These are phyloP conservation scores for Grosmannia serpens DNA, from an alignment of 2,329 filamentous ascomycete genomes.

Conservation along the genomic window DNA sequence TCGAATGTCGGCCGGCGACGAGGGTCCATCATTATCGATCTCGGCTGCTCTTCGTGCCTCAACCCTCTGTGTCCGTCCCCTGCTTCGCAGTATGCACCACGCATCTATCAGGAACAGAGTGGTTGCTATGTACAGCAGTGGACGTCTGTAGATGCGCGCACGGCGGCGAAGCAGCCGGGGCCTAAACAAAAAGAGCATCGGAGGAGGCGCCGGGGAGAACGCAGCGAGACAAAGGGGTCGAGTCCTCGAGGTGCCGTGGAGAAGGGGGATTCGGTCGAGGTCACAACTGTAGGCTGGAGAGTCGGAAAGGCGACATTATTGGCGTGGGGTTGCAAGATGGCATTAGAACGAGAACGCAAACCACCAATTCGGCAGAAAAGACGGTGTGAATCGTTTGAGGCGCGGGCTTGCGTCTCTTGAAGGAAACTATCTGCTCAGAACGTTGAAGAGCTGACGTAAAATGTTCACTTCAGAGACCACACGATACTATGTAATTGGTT, in stretches of 20 bases:
- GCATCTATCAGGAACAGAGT: conserved; percentile 23
- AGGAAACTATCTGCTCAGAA: neutral
- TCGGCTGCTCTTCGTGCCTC: neutral
- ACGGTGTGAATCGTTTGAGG: neutral
- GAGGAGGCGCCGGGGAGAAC: neutral
- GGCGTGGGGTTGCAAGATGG: neutral
- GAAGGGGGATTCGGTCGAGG: neutral
- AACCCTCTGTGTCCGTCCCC: neutral
- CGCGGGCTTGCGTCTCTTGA: neutral
- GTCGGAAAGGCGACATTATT: conserved; percentile 4
- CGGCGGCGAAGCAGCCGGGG: conserved; percentile 20
- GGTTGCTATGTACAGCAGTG: conserved; percentile 19
- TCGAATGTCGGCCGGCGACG: conserved; percentile 13
- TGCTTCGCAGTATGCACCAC: conserved; percentile 6
- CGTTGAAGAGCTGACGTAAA: neutral
- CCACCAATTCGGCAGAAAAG: neutral
- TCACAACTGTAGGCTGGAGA: neutral
- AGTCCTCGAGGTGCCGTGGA: neutral
- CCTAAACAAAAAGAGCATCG: conserved; percentile 24
- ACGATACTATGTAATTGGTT: neutral
- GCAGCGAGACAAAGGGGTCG: neutral
- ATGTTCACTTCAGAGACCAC: neutral
- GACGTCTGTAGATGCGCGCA: conserved; percentile 22
- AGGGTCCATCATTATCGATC: neutral
- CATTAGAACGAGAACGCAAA: neutral